phyloP scores from a whole-genome alignment of 75 land plant species.

The Selaginella moellendorffii region DNA sequence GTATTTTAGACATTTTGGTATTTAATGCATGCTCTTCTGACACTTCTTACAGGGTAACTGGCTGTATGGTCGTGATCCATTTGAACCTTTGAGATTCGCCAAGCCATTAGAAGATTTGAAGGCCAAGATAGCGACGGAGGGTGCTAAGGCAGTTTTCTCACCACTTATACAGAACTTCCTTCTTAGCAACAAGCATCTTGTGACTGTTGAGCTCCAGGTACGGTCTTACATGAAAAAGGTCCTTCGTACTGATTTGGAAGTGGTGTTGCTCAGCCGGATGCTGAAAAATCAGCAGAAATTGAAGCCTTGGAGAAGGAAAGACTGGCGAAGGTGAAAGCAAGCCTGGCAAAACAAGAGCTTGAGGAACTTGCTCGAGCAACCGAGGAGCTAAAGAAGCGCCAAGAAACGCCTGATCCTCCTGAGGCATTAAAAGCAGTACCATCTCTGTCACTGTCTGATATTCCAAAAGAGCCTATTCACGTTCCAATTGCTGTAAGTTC shows the following conservation, averaged over 20 bases:
- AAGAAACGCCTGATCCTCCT: conserved; percentile 97
- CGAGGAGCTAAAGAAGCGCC: conserved; percentile 67
- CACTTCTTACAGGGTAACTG: too few relatives aligned
- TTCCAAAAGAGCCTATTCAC: conserved; percentile 69
- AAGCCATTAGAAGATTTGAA: conserved; percentile 71
- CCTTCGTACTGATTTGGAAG: too few relatives aligned
- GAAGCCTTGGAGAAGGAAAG: conserved; percentile 66
- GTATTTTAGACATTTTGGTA: conserved; percentile 10
- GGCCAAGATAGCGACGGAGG: conserved; percentile 61
- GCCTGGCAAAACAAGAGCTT: conserved; percentile 86
- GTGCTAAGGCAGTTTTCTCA: conserved; percentile 81
- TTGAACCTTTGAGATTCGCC: conserved; percentile 89
- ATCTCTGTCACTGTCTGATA: conserved; percentile 69
- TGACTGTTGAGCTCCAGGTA: conserved; percentile 90
- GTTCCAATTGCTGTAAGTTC: conserved; percentile 65
- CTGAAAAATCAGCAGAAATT: conserved; percentile 66
- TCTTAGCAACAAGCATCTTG: conserved; percentile 74
- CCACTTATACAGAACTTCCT: conserved; percentile 79
- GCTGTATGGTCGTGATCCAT: conserved; percentile 94
- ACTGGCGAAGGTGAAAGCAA: conserved; percentile 55
- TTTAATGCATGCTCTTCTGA: not conserved
- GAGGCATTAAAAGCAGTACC: conserved; percentile 89
- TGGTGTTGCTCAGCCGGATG: conserved; percentile 99
- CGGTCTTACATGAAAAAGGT: too few relatives aligned
- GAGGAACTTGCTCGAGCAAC: conserved; percentile 88